These are phyloP conservation scores for Apiotrichum domesticum DNA, from an alignment of 1,284 basidiomycete species.

Conservation along the genomic window DNA sequence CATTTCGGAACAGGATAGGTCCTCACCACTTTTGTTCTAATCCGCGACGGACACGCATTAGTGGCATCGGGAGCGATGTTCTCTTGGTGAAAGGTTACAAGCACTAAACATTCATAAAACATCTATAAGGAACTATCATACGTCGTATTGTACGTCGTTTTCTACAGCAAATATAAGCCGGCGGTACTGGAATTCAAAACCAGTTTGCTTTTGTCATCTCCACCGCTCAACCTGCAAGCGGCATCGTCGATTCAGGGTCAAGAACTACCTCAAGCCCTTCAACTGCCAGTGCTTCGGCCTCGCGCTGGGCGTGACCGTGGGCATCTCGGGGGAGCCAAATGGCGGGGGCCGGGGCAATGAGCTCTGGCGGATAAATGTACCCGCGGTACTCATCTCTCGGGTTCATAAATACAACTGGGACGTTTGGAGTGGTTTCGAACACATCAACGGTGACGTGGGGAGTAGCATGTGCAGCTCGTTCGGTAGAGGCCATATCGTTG, in stretches of 20 bases:
- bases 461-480: conserved; percentile 49
- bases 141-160: no score
- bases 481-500: conserved; percentile 68
- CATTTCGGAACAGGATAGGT: no score
- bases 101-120: no score
- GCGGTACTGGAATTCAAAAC: no score
- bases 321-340: conserved; percentile 74
- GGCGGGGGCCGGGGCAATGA: conserved; percentile 64
- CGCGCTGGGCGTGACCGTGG: conserved; percentile 54
- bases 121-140: no score
- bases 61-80: no score
- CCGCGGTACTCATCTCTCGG: conserved; percentile 41
- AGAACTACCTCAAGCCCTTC: conserved; percentile 28
- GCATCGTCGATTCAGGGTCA: conserved; percentile 14
- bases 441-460: conserved; percentile 7
- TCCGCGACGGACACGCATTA: no score
- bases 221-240: not conserved
- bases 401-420: not conserved
- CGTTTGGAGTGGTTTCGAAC: not conserved
- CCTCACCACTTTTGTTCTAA: no score
- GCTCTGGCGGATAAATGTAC: conserved; percentile 70
- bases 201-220: no score
- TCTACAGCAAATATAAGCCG: no score
- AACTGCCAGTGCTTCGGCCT: conserved; percentile 25
- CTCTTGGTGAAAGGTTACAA: no score